Base-by-base conservation (phyloP, 202 grass and related monocot species). In the Eragrostis tef region DNA sequence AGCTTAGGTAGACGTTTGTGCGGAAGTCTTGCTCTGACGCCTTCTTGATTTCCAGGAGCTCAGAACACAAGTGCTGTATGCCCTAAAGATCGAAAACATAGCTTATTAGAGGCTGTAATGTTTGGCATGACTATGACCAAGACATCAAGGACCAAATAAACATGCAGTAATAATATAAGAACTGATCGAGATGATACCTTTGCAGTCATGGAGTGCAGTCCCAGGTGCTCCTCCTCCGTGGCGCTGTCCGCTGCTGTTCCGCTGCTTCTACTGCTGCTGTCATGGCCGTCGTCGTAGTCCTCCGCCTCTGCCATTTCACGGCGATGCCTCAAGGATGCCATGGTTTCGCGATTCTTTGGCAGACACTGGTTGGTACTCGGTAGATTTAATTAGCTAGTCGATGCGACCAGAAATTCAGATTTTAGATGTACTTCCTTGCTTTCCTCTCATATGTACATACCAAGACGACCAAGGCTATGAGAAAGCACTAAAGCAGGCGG, bases 31-130 rank as follows among this genome's bases (percentile, higher is more conserved):
- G 79, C 79, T 90, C 82, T 7, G 91, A 93, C 19, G 78, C 75
- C 71, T 86, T 85, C 44, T 90, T 90, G 85, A 93, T 80, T 29
- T 90, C 88, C 52, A 88, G 82, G 64, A 93, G 85, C 75, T 93
- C 91, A 11, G 82, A 90, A 61, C 91, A 86, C 59, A 93, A 34
- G 52, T 85, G 87, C 7, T 88, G 78, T 53, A 93, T 87, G 22
- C 91, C 91, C 87, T 89, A 70, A 5, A 22, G 16, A 4, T 20
- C 5, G 22, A 24, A 49, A 15, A 20, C 0, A 39, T 3, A 31
- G 29, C 29, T 31, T 31, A 31, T 31, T 31, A 31, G n/a, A n/a
- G n/a, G n/a, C n/a, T n/a, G n/a, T n/a, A n/a, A n/a, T n/a, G n/a
- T n/a, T n/a, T n/a, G n/a, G n/a, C n/a, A n/a, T n/a, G n/a, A n/a